phyloP scores from a whole-genome alignment of 192 early-diverging fungal species.

The Podila horticola region DNA sequence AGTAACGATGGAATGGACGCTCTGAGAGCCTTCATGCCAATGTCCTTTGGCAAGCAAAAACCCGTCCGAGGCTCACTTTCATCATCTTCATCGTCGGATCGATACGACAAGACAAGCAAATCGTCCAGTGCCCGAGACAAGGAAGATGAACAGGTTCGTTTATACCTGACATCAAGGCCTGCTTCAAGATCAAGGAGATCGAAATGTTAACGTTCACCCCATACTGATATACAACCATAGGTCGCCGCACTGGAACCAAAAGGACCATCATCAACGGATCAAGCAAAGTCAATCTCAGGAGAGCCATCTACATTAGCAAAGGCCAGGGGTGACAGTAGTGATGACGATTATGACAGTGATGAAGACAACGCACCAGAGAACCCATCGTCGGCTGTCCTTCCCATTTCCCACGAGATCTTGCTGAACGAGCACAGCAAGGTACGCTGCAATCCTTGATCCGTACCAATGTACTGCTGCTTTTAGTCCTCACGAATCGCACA shows the following conservation, averaged over 20 bases:
- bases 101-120: slow-evolving; percentile 2
- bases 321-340: slow-evolving; percentile 3
- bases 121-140: not conserved
- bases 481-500: too few relatives aligned
- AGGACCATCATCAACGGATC: not conserved
- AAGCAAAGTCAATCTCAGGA: not conserved
- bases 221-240: too few relatives aligned
- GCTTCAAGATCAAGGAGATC: too few relatives aligned
- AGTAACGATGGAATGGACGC: slow-evolving; percentile 50
- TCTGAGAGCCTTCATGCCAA: slow-evolving; percentile 59
- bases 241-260: too few relatives aligned
- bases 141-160: too few relatives aligned
- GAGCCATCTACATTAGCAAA: not conserved
- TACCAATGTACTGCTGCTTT: too few relatives aligned
- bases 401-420: slow-evolving; percentile 75
- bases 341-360: slow-evolving; percentile 54
- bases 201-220: too few relatives aligned
- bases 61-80: slow-evolving; percentile 15
- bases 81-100: not conserved
- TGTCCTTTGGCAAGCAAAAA: slow-evolving; percentile 62
- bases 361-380: slow-evolving; percentile 37
- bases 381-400: slow-evolving; percentile 53
- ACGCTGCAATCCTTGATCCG: not conserved
- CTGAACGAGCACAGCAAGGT: slow-evolving; percentile 76
- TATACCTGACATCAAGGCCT: too few relatives aligned